Percentiles rank a stretch among this genome's conserved stretches.
phyloP scores from a whole-genome alignment of 331 rosid genomes.

The Malus hybrid region DNA sequence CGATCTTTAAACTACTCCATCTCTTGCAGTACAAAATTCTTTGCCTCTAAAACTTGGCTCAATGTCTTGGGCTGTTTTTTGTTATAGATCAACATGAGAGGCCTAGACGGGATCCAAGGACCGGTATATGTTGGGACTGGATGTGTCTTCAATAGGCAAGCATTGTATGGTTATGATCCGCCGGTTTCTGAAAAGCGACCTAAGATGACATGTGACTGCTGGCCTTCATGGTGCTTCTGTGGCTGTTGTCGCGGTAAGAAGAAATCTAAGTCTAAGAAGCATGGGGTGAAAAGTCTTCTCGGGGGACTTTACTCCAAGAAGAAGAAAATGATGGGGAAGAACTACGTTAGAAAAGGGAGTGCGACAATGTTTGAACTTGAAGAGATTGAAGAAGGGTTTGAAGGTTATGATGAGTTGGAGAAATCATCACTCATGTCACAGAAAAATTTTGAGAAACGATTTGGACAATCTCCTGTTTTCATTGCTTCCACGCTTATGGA shows the following conservation, averaged over 20 bases:
- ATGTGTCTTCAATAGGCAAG: conserved; percentile 84
- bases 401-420: conserved; percentile 70
- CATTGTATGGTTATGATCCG: conserved; percentile 82
- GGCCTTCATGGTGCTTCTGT: conserved; percentile 74
- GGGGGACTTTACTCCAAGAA: conserved; percentile 36
- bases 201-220: conserved; percentile 80
- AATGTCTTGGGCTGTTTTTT: conserved; percentile 16
- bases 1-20: neutral
- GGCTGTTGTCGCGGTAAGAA: conserved; percentile 44
- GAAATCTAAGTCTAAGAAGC: conserved; percentile 49
- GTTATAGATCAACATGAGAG: conserved; percentile 84
- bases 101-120: conserved; percentile 97
- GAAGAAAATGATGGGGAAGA: conserved; percentile 53
- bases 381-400: conserved; percentile 68
- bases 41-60: neutral
- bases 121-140: conserved; percentile 94
- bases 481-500: conserved; percentile 78
- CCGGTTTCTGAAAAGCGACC: conserved; percentile 62
- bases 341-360: conserved; percentile 40
- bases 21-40: neutral
- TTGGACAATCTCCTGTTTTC: conserved; percentile 80
- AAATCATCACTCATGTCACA: conserved; percentile 60
- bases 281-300: conserved; percentile 30
- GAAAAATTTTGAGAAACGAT: conserved; percentile 64
- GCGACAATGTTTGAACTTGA: conserved; percentile 54